Base-by-base conservation (phyloP, 2,329 filamentous ascomycete species). In the Trichophyton schoenleinii region DNA sequence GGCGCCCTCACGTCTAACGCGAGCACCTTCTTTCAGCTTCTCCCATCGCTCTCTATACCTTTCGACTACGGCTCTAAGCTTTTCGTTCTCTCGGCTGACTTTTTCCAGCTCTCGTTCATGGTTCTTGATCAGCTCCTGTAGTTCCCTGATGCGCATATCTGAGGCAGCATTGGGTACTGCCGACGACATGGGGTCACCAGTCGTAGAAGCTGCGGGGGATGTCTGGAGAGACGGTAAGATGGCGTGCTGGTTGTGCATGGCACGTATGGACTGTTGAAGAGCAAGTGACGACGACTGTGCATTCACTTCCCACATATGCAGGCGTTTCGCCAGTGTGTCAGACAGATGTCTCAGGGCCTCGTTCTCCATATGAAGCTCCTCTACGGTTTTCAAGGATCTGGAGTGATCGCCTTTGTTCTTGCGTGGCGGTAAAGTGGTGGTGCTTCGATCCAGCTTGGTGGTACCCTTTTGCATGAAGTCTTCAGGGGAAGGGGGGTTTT, bases 281-380 rank as follows among this genome's bases (percentile, higher is more conserved):
- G 90, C 89, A 74, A 91, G 83, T 60, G 87, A 89, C 42, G 88
- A 91, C 65, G 87, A 90, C 74, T 97, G 94, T 0, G 91, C 90
- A 68, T 89, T 91, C 44, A 90, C 86, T 74, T 99, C 92, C 76
- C 96, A 99, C 64, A 91, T 87, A 68, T 94, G 88, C n/a, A 99
- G 81, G 0, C 92, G 84, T 67, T 87, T 89, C 64, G 88, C 89
- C 41, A 96, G 82, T 58, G 89, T 90, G 73, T 97, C 91, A 7
- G 95, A 83, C 67, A 91, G 85, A 62, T 87, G 83, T 68, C 94
- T 92, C 58, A 97, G 80, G 8, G 88, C 88, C 64, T 87, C 83
- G 72, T 97, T 99, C 70, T 97, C 90, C 57, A 92, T 83, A 65
- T 87, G 85, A 8, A 97, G 80, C 73, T 99, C 94, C 73, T 99